These are phyloP conservation scores for Begonia peltatifolia DNA, from an alignment of 306 rosid species.

Conservation along the genomic window DNA sequence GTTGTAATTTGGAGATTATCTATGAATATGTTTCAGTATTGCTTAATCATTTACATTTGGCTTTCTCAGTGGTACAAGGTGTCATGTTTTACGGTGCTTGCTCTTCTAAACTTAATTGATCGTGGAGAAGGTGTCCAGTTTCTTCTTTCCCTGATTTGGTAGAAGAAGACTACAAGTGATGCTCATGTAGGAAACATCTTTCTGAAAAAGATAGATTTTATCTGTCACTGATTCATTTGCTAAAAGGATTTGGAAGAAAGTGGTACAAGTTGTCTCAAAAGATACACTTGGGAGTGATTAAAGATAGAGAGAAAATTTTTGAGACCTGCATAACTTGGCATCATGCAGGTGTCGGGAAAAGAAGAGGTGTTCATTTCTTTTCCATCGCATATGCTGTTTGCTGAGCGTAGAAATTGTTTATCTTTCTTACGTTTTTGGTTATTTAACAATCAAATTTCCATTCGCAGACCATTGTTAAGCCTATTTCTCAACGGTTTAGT, in stretches of 20 bases:
- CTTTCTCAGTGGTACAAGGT: no score
- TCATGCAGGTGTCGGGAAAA: conserved; percentile 67
- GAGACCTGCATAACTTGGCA: conserved; percentile 22
- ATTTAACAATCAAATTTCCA: conserved; percentile 46
- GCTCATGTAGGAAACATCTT: not conserved
- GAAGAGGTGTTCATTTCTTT: conserved; percentile 69
- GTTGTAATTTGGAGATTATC: no score
- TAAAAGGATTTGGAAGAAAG: not conserved
- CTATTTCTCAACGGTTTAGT: conserved; percentile 43
- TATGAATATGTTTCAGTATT: no score
- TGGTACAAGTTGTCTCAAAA: not conserved
- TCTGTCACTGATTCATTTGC: no score
- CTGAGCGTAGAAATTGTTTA: conserved; percentile 26
- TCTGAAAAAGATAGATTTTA: no score
- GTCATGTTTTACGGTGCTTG: no score
- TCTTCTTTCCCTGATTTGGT: no score
- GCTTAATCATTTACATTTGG: no score
- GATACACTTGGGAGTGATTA: not conserved
- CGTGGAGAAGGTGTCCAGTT: no score
- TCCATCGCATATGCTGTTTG: conserved; percentile 30
- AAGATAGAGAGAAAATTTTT: conserved; percentile 6
- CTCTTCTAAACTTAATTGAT: no score
- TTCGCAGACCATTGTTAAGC: conserved; percentile 81
- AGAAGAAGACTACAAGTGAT: not conserved
- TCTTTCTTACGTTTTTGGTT: conserved; percentile 23